These are phyloP conservation scores for Cyclotella sp. DNA, from an alignment of 108 stramenopile species.

Conservation along the genomic window DNA sequence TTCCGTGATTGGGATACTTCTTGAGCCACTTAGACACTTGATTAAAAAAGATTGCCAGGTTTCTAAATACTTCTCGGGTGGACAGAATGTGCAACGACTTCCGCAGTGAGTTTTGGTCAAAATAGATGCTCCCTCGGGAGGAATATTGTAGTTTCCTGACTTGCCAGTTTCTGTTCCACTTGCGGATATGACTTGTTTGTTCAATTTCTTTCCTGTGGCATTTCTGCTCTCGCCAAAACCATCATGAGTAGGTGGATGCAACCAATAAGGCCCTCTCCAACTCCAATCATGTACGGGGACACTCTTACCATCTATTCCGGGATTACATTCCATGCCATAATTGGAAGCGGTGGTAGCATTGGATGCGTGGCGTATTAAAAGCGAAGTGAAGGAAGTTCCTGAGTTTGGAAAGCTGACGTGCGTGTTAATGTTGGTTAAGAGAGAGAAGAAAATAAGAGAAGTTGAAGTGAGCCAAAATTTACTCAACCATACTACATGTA, in stretches of 20 bases:
- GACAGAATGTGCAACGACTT: slow-evolving; percentile 63
- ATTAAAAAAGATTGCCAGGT: slow-evolving; percentile 26
- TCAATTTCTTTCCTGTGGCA: not conserved
- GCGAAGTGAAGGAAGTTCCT: slow-evolving; percentile 56
- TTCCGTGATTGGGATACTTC: slow-evolving; percentile 32
- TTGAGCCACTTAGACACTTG: slow-evolving; percentile 40
- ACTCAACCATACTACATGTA: too few relatives aligned
- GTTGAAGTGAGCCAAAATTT: not conserved
- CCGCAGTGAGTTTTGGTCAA: slow-evolving; percentile 89
- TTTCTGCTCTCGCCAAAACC: not conserved
- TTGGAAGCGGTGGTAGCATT: slow-evolving; percentile 50
- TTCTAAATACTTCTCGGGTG: slow-evolving; percentile 64
- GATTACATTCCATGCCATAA: slow-evolving; percentile 47
- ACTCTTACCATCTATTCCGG: slow-evolving; percentile 33
- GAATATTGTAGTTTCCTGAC: slow-evolving; percentile 11
- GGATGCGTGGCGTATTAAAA: slow-evolving; percentile 23
- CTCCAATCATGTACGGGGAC: slow-evolving; percentile 46
- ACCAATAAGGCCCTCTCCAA: slow-evolving; percentile 37
- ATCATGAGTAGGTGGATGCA: slow-evolving; percentile 27
- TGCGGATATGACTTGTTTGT: not conserved
- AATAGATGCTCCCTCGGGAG: slow-evolving; percentile 50
- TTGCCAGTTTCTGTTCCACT: slow-evolving; percentile 2
- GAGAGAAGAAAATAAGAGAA: not conserved
- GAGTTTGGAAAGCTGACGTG: slow-evolving; percentile 51
- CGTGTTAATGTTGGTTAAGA: not conserved